A percentile compares a stretch with the other conserved stretches of the same genome.
Conservation (phyloP, 176 grass and related monocot genomes). For the Urochloa ruziziensis region DNA sequence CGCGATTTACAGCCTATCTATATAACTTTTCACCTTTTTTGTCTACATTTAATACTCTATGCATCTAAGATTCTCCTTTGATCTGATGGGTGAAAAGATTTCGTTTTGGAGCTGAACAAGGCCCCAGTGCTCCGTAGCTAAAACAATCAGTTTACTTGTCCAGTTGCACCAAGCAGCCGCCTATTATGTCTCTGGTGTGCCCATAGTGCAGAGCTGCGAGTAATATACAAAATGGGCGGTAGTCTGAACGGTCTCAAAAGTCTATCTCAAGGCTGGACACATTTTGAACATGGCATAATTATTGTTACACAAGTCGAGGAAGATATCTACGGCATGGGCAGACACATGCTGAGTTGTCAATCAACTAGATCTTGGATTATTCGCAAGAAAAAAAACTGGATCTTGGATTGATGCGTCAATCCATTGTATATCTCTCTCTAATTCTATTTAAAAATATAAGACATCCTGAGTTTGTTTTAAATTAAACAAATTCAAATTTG, state of each 20-base stretch:
- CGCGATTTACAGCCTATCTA: too few species aligned
- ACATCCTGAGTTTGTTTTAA: too few species aligned
- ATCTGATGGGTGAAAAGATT: too few species aligned
- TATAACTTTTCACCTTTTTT: too few species aligned
- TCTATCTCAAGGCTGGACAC: neutral
- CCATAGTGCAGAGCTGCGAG: neutral
- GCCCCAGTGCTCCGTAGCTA: too few species aligned
- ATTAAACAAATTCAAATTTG: too few species aligned
- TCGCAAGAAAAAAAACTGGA: too few species aligned
- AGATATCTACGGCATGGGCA: neutral
- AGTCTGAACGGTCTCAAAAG: neutral
- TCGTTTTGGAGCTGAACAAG: too few species aligned
- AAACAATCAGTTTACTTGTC: neutral
- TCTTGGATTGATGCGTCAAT: neutral
- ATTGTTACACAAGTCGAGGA: neutral
- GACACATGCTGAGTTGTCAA: neutral
- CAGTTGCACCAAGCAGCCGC: neutral
- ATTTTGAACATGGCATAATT: neutral
- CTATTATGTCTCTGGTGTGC: too few species aligned
- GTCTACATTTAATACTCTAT: too few species aligned
- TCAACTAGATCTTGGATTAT: neutral
- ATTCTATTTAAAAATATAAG: neutral
- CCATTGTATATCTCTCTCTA: neutral
- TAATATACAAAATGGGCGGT: neutral
- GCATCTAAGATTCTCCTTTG: too few species aligned